Base-by-base conservation (phyloP, 2,329 filamentous ascomycete genomes). In the Cyphellophora europaea region DNA sequence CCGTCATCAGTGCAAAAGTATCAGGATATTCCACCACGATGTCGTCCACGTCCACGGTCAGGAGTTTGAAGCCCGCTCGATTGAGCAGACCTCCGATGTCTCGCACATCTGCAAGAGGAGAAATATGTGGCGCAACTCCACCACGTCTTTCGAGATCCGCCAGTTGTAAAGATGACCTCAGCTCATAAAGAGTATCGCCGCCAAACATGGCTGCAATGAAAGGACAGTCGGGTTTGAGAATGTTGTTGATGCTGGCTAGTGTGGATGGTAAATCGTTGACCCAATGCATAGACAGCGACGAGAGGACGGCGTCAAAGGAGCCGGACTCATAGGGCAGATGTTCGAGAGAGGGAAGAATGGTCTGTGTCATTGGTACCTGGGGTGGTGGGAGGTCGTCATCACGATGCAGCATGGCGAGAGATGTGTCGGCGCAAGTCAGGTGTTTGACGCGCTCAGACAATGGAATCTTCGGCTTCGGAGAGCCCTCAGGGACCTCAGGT, bases 161-260 rank as follows among this genome's bases (percentile, higher is more conserved):
- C 3, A 98, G 71, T 61, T 98, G 91, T 11, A 98, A 68, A 19
- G 87, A 91, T 0, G 89, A 93, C 19, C 91, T 83, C 35, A 98
- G 71, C 66, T 98, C 91, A 55, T 81, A 98, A 1, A 98, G 70
- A 5, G 84, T 89, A 58, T 98, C 91, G 0, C 91, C 91, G 37
- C 91, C 91, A 41, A 94, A 79, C 88, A 98, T 98, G 47, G 89
- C 89, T 11, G 83, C 89, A 30, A 98, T 79, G 54, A 98, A 94
- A 2, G 93, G 87, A 37, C 74, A 72, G 57, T 98, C 91, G 0
- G 89, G 87, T 59, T 93, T 93, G 16, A 98, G 71, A 19, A 93
- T 67, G 45, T 74, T 72, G 65, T 94, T 93, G 54, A 95, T 81
- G 54, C 93, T 85, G 2, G 78, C 69, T 2, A 98, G 71, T 8